These are phyloP conservation scores for Cordyceps pruinosa DNA, from an alignment of 2,329 filamentous ascomycete species.

Conservation along the genomic window DNA sequence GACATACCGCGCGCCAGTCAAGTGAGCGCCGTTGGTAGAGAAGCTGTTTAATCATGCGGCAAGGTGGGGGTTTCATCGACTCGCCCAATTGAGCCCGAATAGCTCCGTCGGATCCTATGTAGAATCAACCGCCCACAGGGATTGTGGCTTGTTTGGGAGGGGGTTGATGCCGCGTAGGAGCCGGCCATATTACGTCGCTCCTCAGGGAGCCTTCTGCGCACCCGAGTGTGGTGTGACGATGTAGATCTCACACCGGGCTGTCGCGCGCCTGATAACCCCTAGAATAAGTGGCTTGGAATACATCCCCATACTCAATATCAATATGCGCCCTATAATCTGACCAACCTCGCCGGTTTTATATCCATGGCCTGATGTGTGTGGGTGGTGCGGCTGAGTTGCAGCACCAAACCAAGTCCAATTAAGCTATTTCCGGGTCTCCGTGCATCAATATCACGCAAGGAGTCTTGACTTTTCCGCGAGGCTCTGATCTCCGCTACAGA, in stretches of 20 bases:
- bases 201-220: not conserved
- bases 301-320: not conserved
- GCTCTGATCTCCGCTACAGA: not conserved
- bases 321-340: too few relatives aligned
- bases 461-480: not conserved
- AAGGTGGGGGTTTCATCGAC: too few relatives aligned
- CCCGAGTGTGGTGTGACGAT: not conserved
- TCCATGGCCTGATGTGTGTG: not conserved
- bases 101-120: too few relatives aligned
- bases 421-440: not conserved
- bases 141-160: not conserved
- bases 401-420: not conserved
- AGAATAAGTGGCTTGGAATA: not conserved
- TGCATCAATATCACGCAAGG: not conserved
- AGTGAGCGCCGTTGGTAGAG: too few relatives aligned
- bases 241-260: not conserved
- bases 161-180: not conserved
- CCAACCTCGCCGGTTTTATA: too few relatives aligned
- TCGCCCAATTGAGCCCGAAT: not conserved
- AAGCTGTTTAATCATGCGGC: too few relatives aligned
- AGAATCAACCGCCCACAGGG: not conserved
- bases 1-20: too few relatives aligned
- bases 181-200: not conserved
- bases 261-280: not conserved
- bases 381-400: not conserved